Conservation (phyloP, 768 basidiomycete genomes). For the Leucocoprinus leucothites region DNA sequence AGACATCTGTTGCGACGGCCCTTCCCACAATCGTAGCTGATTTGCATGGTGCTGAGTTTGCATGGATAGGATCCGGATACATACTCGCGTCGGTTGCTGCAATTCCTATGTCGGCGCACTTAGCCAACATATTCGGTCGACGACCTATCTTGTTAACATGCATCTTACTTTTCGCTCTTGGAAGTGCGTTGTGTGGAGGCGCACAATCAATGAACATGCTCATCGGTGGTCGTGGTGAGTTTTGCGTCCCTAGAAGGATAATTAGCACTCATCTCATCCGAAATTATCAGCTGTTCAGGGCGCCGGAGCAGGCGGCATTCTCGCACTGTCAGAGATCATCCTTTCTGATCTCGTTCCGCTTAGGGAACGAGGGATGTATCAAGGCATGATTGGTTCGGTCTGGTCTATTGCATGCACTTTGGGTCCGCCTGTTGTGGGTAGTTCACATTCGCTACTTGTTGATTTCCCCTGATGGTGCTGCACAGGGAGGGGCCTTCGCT, state of each 20-base stretch:
- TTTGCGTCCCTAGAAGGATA: slow-evolving; percentile 16
- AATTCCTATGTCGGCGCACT: slow-evolving; percentile 32
- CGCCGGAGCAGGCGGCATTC: slow-evolving; percentile 33
- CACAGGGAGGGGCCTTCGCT: slow-evolving; percentile 27
- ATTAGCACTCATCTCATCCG: not conserved
- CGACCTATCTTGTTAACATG: slow-evolving; percentile 27
- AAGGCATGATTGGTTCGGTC: slow-evolving; percentile 29
- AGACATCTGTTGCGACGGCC: slow-evolving; percentile 21
- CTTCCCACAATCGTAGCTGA: slow-evolving; percentile 25
- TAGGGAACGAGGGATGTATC: slow-evolving; percentile 36
- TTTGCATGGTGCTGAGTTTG: slow-evolving; percentile 33
- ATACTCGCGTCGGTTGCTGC: slow-evolving; percentile 37
- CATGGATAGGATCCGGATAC: slow-evolving; percentile 44
- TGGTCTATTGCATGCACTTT: slow-evolving; percentile 24
- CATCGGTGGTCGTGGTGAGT: slow-evolving; percentile 36
- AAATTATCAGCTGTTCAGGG: slow-evolving; percentile 35
- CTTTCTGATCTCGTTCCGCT: slow-evolving; percentile 43
- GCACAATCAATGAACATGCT: slow-evolving; percentile 39
- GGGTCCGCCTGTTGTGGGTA: slow-evolving; percentile 19
- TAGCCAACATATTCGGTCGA: slow-evolving; percentile 34
- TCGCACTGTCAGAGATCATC: slow-evolving; percentile 35
- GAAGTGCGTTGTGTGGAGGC: slow-evolving; percentile 40
- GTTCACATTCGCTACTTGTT: not conserved
- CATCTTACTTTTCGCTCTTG: slow-evolving; percentile 38
- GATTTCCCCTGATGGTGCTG: not conserved